Evolutionary conservation across 2,329 filamentous ascomycete genomes (phyloP).

Genomic region (Arthrobotrys iridis): DNA sequence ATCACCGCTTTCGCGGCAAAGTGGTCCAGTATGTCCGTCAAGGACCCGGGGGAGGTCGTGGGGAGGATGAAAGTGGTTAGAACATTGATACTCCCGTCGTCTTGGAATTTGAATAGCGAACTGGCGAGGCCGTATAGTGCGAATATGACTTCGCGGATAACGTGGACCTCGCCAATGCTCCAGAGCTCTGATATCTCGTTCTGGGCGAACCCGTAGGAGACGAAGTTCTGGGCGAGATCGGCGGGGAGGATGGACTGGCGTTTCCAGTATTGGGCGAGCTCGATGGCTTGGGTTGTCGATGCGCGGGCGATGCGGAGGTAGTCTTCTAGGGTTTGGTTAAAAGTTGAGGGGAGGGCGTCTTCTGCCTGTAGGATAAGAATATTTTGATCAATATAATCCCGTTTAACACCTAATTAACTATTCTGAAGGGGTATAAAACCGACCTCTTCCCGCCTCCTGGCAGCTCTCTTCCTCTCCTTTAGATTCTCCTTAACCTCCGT

Average conservation of each 20-base stretch:
- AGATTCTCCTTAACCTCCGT: conserved; percentile 43
- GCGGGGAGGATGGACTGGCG: conserved; percentile 30
- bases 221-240: conserved; percentile 28
- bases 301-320: conserved; percentile 39
- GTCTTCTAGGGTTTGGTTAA: conserved; percentile 23
- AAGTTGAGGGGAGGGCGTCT: background rate
- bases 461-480: conserved; percentile 40
- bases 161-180: conserved; percentile 74
- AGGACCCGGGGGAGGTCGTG: conserved; percentile 41
- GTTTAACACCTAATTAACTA: background rate
- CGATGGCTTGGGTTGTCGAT: conserved; percentile 22
- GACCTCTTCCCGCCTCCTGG: conserved; percentile 54
- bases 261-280: conserved; percentile 44
- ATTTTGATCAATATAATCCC: background rate
- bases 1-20: conserved; percentile 56
- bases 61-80: conserved; percentile 26
- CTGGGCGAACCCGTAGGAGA: conserved; percentile 38
- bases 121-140: conserved; percentile 85
- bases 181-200: conserved; percentile 37
- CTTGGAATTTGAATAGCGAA: conserved; percentile 69
- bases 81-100: conserved; percentile 47
- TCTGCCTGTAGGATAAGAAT: conserved; percentile 16
- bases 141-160: conserved; percentile 80
- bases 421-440: background rate
- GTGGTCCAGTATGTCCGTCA: conserved; percentile 56